Base-by-base conservation (phyloP, 2,329 filamentous ascomycete species). In the Diaporthe citrichinensis region DNA sequence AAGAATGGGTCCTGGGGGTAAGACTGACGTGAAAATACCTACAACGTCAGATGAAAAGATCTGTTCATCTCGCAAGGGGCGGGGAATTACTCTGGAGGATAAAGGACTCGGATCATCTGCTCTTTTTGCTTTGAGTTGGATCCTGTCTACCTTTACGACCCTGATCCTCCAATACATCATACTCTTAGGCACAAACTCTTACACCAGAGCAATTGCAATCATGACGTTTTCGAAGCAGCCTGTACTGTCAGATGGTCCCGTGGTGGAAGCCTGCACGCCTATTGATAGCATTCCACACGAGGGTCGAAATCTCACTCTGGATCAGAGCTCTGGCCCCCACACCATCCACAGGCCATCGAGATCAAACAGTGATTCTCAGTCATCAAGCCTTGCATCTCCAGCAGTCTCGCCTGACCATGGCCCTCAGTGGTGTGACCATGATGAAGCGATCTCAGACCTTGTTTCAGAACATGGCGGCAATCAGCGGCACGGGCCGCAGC, bases 221-320 rank as follows among this genome's bases (percentile, higher is more conserved):
- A 58, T 58, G 55, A 3, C 31, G n/a, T 1, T 2, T 36, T 9
- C 31, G 9, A 10, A 36, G 3, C 55, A 36, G 31, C 31, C 55
- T 23, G 15, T 36, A 10, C 9, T 17, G 20, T 12, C 17, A 23
- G 3, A n/a, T 0, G 28, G 31, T 23, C 17, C 31, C 17, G 34
- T 3, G 10, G 12, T 1, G 10, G 17, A 3, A 10, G 9, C 6
- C 8, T 7, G 31, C 10, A 12, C 3, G 17, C 9, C 4, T 15
- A 4, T 12, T 10, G 34, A 23, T 3, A n/a, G 7, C 9, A n/a
- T 20, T 4, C 28, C 12, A 10, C 55, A 36, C 8, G 10, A 36
- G 12, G 9, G 20, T 36, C 31, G 6, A 15, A 15, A 15, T 7
- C 2, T 28, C 5, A 4, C 12, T 4, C n/a, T 28, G 14, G 25